phyloP scores from a whole-genome alignment of 2,329 filamentous ascomycete genomes.

The Apiospora koreana region DNA sequence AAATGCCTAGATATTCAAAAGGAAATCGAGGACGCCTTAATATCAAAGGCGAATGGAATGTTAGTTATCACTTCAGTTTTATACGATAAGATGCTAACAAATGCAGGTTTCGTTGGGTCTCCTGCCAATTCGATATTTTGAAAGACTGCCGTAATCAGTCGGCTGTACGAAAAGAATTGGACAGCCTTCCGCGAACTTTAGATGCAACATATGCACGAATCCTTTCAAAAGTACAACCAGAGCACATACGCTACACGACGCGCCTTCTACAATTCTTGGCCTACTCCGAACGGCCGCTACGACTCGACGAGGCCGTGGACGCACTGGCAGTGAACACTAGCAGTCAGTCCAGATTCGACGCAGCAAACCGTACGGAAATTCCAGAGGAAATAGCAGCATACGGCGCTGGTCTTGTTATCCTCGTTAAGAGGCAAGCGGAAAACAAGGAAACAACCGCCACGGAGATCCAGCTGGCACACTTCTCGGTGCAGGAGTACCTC shows the following conservation, averaged over 20 bases:
- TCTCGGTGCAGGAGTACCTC: constrained; percentile 33
- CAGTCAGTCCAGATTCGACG: constrained; percentile 24
- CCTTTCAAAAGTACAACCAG: background rate
- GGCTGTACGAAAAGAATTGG: constrained; percentile 8
- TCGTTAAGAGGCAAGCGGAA: constrained; percentile 14
- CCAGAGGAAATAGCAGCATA: constrained; percentile 22
- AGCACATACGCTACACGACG: constrained; percentile 3
- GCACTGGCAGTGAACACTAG: constrained; percentile 27
- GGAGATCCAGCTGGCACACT: constrained; percentile 30
- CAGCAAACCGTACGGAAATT: constrained; percentile 22
- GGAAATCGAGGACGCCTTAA: constrained; percentile 24
- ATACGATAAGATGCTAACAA: constrained; percentile 6
- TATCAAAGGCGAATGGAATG: constrained; percentile 31
- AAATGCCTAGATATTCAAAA: constrained; percentile 20
- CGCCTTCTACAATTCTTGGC: constrained; percentile 23
- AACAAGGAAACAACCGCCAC: background rate
- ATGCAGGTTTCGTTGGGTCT: constrained; percentile 25
- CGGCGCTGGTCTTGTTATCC: constrained; percentile 21
- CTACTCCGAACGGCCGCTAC: constrained; percentile 26
- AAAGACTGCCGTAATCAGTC: constrained; percentile 17
- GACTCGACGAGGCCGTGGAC: constrained; percentile 29
- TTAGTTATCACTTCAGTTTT: constrained; percentile 18
- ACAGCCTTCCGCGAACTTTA: constrained; percentile 19
- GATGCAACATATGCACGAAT: constrained; percentile 22
- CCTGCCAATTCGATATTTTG: constrained; percentile 22